Base-by-base conservation (phyloP, 2,329 filamentous ascomycete genomes). In the Apiospora malaysiana region DNA sequence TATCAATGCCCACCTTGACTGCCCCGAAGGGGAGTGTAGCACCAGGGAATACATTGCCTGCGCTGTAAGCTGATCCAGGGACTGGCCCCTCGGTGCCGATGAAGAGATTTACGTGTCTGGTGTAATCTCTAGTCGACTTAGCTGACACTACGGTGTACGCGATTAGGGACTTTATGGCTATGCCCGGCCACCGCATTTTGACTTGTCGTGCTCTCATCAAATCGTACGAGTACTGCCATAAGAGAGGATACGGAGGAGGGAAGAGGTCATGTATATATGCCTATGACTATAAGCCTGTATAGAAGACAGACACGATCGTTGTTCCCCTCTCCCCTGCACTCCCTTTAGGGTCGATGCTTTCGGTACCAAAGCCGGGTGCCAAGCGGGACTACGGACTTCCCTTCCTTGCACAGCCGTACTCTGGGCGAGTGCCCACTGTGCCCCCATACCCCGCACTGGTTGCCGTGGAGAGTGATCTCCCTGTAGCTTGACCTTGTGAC, bases 21-120 rank as follows among this genome's bases (percentile, higher is more conserved):
- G 82, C 82, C 1, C 83, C 84, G 69, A 84, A 85, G 4, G 83
- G 84, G 21, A 83, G 75, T 25, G 82, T 79, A 9, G 80, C 83
- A 9, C 83, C 84, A 0, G 83, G 82, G 65, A 85, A 85, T 45
- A 83, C 80, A 73, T 85, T 83, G 0, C 84, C 84, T 25, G 82
- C 82, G 69, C 83, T 82, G 70, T 82, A 85, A 0, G 83, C 82
- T 16, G 81, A 80, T 10, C 84, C 84, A 4, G 82, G 80, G 4
- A 81, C 78, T 0, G 83, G 82, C 0, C 85, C 85, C 73, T 85
- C 82, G 16, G 84, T 82, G 1, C 85, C 85, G 23, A 70, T 66
- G 32, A 70, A 70, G 18, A 68, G 69, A 18, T 68, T 68, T 25
- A 70, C 69, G 46, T 70, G 63, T 9, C 45, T 51, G 10, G 69